phyloP scores from a whole-genome alignment of 2,329 filamentous ascomycete species.

The Leptodontidium sp. region DNA sequence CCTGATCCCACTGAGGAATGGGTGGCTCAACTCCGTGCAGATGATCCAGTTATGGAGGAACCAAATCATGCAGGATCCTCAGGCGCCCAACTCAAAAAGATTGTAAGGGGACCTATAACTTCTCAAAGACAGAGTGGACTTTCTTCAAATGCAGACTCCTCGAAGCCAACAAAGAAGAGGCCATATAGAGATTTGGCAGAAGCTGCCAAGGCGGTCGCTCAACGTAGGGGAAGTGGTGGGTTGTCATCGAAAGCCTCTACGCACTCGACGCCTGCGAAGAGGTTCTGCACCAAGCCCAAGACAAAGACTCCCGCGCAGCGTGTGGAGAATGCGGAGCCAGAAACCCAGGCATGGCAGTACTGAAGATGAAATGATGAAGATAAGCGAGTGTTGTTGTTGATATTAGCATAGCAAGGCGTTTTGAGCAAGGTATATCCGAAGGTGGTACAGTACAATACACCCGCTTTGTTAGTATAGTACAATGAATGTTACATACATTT shows the following conservation, averaged over 20 bases:
- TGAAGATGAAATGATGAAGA: background rate
- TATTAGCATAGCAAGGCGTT: slow-evolving; percentile 9
- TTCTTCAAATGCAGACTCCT: slow-evolving; percentile 6
- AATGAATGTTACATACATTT: background rate
- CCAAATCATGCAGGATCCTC: background rate
- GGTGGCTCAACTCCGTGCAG: slow-evolving; percentile 9
- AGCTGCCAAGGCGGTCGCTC: background rate
- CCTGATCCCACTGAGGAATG: slow-evolving; percentile 12
- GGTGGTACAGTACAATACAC: background rate
- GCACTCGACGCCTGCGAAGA: slow-evolving; percentile 26
- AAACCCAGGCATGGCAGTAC: slow-evolving; percentile 25
- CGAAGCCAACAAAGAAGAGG: background rate
- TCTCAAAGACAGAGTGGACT: slow-evolving; percentile 3
- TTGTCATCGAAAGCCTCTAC: slow-evolving; percentile 24
- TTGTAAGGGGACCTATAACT: background rate
- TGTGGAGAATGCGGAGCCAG: slow-evolving; percentile 28
- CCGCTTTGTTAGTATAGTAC: too few species aligned
- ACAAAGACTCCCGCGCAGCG: background rate
- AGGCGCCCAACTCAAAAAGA: background rate
- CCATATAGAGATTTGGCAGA: background rate
- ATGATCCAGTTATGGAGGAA: background rate
- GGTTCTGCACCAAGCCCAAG: slow-evolving; percentile 28
- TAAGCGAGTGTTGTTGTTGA: background rate
- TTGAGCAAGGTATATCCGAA: background rate
- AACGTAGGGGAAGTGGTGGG: slow-evolving; percentile 16